Conservation (phyloP, 2,329 filamentous ascomycete species). For the Cordyceps cateniannulata region DNA sequence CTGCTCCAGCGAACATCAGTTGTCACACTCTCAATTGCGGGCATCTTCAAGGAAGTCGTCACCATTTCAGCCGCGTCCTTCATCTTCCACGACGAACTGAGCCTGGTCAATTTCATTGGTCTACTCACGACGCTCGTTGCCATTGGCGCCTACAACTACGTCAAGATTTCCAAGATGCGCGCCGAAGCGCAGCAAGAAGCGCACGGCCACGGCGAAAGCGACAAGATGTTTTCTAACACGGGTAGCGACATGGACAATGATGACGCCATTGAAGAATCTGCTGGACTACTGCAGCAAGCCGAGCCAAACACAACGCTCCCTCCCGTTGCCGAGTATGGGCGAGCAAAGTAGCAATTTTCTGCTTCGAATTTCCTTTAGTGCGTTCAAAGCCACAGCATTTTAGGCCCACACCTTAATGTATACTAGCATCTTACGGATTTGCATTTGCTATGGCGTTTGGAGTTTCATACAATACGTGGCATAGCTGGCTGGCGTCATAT, state of each 20-base stretch:
- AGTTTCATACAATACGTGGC: not conserved
- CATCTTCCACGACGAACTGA: slow-evolving; percentile 84
- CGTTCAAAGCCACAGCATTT: not conserved
- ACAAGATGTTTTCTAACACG: slow-evolving; percentile 26
- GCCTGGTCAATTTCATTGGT: slow-evolving; percentile 78
- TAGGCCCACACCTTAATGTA: not conserved
- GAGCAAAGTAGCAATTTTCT: not conserved
- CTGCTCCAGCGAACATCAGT: slow-evolving; percentile 91
- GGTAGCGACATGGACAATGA: slow-evolving; percentile 37
- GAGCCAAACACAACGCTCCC: not conserved
- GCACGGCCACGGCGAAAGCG: slow-evolving; percentile 33
- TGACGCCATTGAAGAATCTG: slow-evolving; percentile 37
- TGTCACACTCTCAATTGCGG: slow-evolving; percentile 91
- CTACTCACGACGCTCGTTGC: slow-evolving; percentile 81
- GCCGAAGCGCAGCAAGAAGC: slow-evolving; percentile 57
- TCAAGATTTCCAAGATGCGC: slow-evolving; percentile 89
- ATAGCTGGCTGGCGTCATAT: not conserved
- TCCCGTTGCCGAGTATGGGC: not conserved
- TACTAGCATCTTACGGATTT: slow-evolving; percentile 4
- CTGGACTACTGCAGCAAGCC: slow-evolving; percentile 36
- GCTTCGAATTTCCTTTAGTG: not conserved
- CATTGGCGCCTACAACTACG: slow-evolving; percentile 86
- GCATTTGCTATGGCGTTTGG: slow-evolving; percentile 7
- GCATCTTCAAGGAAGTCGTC: slow-evolving; percentile 98
- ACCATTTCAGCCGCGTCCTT: slow-evolving; percentile 85